phyloP scores from a whole-genome alignment of 805 yeast genomes.

The Geotrichum ghanense region DNA sequence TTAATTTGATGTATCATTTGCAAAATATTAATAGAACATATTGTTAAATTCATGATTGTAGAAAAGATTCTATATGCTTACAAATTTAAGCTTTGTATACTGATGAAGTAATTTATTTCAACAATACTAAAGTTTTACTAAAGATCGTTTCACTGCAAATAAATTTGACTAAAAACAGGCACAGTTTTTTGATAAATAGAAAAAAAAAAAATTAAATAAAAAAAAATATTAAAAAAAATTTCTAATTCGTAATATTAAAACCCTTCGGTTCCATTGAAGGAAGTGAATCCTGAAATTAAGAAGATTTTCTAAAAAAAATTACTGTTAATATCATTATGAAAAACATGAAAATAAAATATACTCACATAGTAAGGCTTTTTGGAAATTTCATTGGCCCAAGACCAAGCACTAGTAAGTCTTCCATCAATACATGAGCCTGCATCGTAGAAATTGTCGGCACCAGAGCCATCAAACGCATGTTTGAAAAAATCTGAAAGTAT shows the following conservation, averaged over 20 bases:
- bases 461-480: slow-evolving; percentile 66
- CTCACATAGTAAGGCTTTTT: slow-evolving; percentile 46
- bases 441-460: slow-evolving; percentile 74
- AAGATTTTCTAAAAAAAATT: slow-evolving; percentile 32
- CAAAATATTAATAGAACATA: too few species aligned
- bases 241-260: slow-evolving; percentile 28
- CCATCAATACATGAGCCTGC: slow-evolving; percentile 84
- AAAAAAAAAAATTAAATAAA: too few species aligned
- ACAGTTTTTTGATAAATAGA: too few species aligned
- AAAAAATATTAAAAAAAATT: too few species aligned
- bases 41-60: too few species aligned
- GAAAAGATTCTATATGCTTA: too few species aligned
- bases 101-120: too few species aligned
- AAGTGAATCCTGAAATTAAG: slow-evolving; percentile 57
- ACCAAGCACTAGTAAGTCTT: slow-evolving; percentile 71
- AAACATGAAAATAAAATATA: slow-evolving; percentile 11
- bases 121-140: too few species aligned
- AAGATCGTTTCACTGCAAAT: too few species aligned
- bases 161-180: too few species aligned
- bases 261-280: slow-evolving; percentile 61
- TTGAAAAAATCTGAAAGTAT: slow-evolving; percentile 42
- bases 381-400: slow-evolving; percentile 61
- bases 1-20: too few species aligned
- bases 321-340: slow-evolving; percentile 10
- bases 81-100: too few species aligned